phyloP scores from a whole-genome alignment of 805 yeast species.

The Ogataea chonburiensis region DNA sequence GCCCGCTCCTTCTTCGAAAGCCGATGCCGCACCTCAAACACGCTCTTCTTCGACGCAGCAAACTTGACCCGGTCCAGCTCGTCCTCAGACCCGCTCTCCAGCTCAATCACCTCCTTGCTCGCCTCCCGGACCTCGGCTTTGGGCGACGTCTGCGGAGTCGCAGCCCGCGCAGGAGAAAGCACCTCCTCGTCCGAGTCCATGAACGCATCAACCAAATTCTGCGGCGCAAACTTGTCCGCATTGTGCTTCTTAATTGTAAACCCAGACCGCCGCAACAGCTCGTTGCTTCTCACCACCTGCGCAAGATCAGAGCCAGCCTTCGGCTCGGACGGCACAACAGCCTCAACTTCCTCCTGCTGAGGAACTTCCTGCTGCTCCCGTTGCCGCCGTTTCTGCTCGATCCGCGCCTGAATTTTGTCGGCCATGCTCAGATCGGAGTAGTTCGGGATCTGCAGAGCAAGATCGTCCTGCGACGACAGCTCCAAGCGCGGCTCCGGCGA shows the following conservation, averaged over 20 bases:
- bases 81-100: constrained; percentile 22
- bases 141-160: constrained; percentile 25
- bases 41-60: constrained; percentile 16
- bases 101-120: constrained; percentile 10
- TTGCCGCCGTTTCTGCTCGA: constrained; percentile 17
- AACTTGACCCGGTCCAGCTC: constrained; percentile 17
- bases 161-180: constrained; percentile 16
- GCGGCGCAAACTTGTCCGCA: constrained; percentile 23
- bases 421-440: constrained; percentile 27
- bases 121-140: constrained; percentile 5
- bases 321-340: neutral
- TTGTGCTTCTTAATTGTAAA: constrained; percentile 18
- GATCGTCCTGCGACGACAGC: no score
- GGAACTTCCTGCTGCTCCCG: constrained; percentile 19
- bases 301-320: constrained; percentile 11
- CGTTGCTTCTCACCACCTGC: constrained; percentile 21
- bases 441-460: constrained; percentile 17
- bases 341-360: constrained; percentile 2
- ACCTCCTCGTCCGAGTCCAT: constrained; percentile 22
- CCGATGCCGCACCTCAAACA: constrained; percentile 18
- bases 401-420: constrained; percentile 31
- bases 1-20: constrained; percentile 16
- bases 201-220: constrained; percentile 23
- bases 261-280: constrained; percentile 20
- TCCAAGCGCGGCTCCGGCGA: neutral